Percentiles rank a stretch among this genome's conserved stretches.
These are phyloP conservation scores for Krasilnikovozyma curviuscula DNA, from an alignment of 768 basidiomycete genomes.

Conservation along the genomic window DNA sequence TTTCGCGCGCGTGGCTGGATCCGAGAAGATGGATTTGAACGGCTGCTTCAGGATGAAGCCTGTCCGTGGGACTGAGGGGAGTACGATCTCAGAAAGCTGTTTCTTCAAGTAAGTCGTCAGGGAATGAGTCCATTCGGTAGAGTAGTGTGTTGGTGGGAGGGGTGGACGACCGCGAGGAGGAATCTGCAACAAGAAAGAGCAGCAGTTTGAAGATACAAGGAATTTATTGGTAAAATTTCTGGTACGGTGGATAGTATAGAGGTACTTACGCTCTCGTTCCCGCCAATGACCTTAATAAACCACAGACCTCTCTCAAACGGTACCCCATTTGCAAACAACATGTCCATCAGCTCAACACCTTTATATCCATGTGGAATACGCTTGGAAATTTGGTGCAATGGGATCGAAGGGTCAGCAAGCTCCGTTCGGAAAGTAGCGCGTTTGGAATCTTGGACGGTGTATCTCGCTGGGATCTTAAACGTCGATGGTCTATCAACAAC, in stretches of 20 bases:
- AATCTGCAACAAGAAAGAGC: too few relatives aligned
- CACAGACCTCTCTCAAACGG: slow-evolving; percentile 15
- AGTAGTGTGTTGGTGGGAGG: slow-evolving; percentile 11
- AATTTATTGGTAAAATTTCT: neutral
- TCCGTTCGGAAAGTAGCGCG: slow-evolving; percentile 19
- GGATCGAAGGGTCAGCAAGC: slow-evolving; percentile 18
- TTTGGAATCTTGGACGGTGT: slow-evolving; percentile 18
- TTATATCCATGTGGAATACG: slow-evolving; percentile 19
- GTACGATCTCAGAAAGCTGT: slow-evolving; percentile 13
- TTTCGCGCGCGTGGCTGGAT: neutral
- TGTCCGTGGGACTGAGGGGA: slow-evolving; percentile 5
- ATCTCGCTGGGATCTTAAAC: slow-evolving; percentile 15
- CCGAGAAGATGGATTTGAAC: slow-evolving; percentile 6
- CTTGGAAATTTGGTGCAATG: slow-evolving; percentile 17
- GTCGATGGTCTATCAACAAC: slow-evolving; percentile 12
- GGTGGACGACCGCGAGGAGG: neutral
- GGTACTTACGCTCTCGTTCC: slow-evolving; percentile 16
- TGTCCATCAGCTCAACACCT: slow-evolving; percentile 14
- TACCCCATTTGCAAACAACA: slow-evolving; percentile 14
- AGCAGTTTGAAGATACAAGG: neutral
- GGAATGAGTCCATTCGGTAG: slow-evolving; percentile 16
- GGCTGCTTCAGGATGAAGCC: slow-evolving; percentile 8
- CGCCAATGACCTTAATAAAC: slow-evolving; percentile 18
- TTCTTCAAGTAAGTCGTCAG: slow-evolving; percentile 16
- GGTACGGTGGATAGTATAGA: neutral